phyloP scores from a whole-genome alignment of 257 asterid species.

The Fraxinus excelsior region DNA sequence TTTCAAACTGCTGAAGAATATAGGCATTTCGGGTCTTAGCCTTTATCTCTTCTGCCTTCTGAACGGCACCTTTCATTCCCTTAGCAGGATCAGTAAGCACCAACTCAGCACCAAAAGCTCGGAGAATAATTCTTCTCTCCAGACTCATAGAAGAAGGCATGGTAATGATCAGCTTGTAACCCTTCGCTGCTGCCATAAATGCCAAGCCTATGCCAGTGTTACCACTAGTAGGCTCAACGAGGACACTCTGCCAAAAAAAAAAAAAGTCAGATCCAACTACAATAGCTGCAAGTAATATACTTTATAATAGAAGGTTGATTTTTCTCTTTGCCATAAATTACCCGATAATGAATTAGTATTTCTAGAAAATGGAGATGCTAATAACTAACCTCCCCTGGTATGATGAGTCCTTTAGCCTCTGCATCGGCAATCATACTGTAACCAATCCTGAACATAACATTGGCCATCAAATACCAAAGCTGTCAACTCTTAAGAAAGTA shows the following conservation, averaged over 20 bases:
- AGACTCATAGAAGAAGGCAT: constrained; percentile 95
- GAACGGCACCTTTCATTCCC: constrained; percentile 89
- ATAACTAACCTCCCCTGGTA: constrained; percentile 74
- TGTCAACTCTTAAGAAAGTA: not conserved
- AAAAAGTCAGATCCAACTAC: not conserved
- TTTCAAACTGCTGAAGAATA: constrained; percentile 93
- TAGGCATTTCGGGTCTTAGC: constrained; percentile 81
- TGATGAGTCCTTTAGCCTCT: constrained; percentile 74
- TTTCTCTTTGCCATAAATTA: not conserved
- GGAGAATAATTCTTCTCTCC: constrained; percentile 85
- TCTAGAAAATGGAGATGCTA: not conserved
- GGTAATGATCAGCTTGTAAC: constrained; percentile 81
- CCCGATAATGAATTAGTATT: not conserved
- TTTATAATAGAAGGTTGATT: not conserved
- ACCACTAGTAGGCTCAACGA: constrained; percentile 94
- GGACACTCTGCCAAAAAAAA: constrained; percentile 63
- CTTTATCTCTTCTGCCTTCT: constrained; percentile 85
- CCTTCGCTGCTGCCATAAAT: constrained; percentile 92
- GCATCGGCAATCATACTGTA: constrained; percentile 96
- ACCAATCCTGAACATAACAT: constrained; percentile 67
- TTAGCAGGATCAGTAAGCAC: constrained; percentile 86
- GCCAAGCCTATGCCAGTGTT: constrained; percentile 98
- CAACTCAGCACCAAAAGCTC: constrained; percentile 91
- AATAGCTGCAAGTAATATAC: not conserved
- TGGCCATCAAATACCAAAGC: not conserved